These are phyloP conservation scores for Pleomassaria siparia DNA, from an alignment of 2,329 filamentous ascomycete species.

Conservation along the genomic window DNA sequence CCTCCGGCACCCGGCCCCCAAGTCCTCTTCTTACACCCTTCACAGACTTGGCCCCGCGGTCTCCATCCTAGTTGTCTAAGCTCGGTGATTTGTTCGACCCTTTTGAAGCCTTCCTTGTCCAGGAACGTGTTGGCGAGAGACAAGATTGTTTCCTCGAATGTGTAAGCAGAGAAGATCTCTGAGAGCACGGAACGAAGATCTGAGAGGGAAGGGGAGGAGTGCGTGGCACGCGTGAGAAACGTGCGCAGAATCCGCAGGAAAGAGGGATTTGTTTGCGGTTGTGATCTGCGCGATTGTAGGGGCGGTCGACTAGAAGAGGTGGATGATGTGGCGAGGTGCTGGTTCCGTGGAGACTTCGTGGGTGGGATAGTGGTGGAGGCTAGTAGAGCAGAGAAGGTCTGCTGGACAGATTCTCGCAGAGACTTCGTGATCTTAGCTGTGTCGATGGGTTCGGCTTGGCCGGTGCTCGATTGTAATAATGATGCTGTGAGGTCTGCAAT, in stretches of 20 bases:
- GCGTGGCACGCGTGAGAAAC: slow-evolving; percentile 81
- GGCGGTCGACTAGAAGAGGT: slow-evolving; percentile 21
- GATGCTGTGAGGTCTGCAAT: slow-evolving; percentile 47
- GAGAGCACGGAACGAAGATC: slow-evolving; percentile 82
- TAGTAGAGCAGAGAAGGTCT: slow-evolving; percentile 84
- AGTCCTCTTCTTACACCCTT: slow-evolving; percentile 76
- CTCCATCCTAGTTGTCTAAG: slow-evolving; percentile 86
- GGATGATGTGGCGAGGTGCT: slow-evolving; percentile 17
- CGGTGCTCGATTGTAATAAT: slow-evolving; percentile 26
- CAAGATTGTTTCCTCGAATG: slow-evolving; percentile 90
- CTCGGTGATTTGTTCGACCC: slow-evolving; percentile 72
- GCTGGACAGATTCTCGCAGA: slow-evolving; percentile 80
- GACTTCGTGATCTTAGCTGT: slow-evolving; percentile 64
- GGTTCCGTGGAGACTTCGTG: slow-evolving; percentile 12
- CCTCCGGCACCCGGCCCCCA: slow-evolving; percentile 87
- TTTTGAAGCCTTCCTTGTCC: slow-evolving; percentile 84
- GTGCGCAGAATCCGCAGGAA: slow-evolving; percentile 88
- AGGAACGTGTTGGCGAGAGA: slow-evolving; percentile 82
- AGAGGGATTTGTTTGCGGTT: slow-evolving; percentile 61
- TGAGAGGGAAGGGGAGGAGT: slow-evolving; percentile 79
- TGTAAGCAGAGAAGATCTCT: slow-evolving; percentile 92
- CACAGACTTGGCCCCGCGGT: slow-evolving; percentile 81
- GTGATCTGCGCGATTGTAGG: slow-evolving; percentile 20
- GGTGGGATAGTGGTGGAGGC: slow-evolving; percentile 59
- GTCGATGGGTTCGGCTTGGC: slow-evolving; percentile 47